These are phyloP conservation scores for Coemansia aciculifera DNA, from an alignment of 192 early-diverging fungal species.

Conservation along the genomic window DNA sequence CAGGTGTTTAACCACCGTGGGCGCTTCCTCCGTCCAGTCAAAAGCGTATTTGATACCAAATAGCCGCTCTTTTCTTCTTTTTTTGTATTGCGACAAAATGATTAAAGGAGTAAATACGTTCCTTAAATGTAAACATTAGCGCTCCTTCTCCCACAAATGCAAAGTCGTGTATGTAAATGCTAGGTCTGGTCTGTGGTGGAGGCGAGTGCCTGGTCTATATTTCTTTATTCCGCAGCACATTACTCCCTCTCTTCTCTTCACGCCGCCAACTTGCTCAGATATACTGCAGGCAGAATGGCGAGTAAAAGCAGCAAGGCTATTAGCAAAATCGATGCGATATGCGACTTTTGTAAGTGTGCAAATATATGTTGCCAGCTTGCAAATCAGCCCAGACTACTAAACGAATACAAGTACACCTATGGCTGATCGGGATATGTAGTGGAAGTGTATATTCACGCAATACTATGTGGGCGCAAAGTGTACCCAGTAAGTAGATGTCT, in stretches of 20 bases:
- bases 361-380: too few relatives aligned
- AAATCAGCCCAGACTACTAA: not conserved
- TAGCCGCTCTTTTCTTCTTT: not conserved
- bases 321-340: slow-evolving; percentile 35
- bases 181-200: not conserved
- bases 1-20: slow-evolving; percentile 54
- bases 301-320: slow-evolving; percentile 10
- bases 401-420: not conserved
- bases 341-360: slow-evolving; percentile 43
- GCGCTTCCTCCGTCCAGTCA: slow-evolving; percentile 38
- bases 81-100: not conserved
- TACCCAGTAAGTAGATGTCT: slow-evolving; percentile 35
- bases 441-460: slow-evolving; percentile 41
- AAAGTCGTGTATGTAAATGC: not conserved
- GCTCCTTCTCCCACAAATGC: not conserved
- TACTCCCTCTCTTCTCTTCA: not conserved
- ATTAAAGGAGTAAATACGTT: not conserved
- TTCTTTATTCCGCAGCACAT: slow-evolving; percentile 7
- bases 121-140: not conserved
- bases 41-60: not conserved
- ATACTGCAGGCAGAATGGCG: not conserved
- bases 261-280: not conserved
- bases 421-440: slow-evolving; percentile 19
- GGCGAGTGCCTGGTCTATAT: not conserved
- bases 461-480: slow-evolving; percentile 30